phyloP scores from a whole-genome alignment of 768 basidiomycete genomes.

The Piloderma croceum region DNA sequence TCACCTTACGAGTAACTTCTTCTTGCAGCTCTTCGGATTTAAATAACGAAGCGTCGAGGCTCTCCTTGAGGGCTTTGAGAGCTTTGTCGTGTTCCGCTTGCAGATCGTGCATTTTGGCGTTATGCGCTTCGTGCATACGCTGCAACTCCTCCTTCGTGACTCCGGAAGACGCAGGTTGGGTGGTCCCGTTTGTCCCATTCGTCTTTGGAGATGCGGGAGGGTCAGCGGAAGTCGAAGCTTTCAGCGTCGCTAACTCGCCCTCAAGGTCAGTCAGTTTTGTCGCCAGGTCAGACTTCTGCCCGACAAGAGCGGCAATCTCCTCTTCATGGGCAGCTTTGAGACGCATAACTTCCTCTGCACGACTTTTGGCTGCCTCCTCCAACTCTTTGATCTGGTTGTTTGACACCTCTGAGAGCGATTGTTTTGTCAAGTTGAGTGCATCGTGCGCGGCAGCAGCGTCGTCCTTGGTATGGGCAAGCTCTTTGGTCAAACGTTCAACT shows the following conservation, averaged over 20 bases:
- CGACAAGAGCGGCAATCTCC: slow-evolving; percentile 50
- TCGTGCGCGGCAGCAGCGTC: slow-evolving; percentile 63
- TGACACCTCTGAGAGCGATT: slow-evolving; percentile 65
- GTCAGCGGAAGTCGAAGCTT: slow-evolving; percentile 38
- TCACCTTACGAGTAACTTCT: slow-evolving; percentile 61
- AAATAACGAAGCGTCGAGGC: slow-evolving; percentile 48
- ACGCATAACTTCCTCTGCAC: slow-evolving; percentile 65
- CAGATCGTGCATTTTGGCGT: slow-evolving; percentile 70
- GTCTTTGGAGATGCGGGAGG: slow-evolving; percentile 46
- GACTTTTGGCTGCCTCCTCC: slow-evolving; percentile 66
- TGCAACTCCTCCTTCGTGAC: slow-evolving; percentile 76
- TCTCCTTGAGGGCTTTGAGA: slow-evolving; percentile 45
- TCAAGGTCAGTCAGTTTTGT: slow-evolving; percentile 67
- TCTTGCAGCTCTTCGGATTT: slow-evolving; percentile 52
- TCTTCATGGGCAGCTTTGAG: slow-evolving; percentile 55
- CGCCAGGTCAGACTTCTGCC: slow-evolving; percentile 59
- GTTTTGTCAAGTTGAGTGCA: slow-evolving; percentile 61
- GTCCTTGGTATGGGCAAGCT: slow-evolving; percentile 59
- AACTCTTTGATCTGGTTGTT: slow-evolving; percentile 65
- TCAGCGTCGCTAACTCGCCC: slow-evolving; percentile 66
- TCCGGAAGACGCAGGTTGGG: slow-evolving; percentile 30
- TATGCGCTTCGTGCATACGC: slow-evolving; percentile 78
- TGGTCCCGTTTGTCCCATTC: slow-evolving; percentile 43
- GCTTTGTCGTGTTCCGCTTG: slow-evolving; percentile 61
- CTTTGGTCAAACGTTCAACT: slow-evolving; percentile 49